Evolutionary conservation across 768 basidiomycete genomes (phyloP).

Genomic region (Tulasnella sp.): DNA sequence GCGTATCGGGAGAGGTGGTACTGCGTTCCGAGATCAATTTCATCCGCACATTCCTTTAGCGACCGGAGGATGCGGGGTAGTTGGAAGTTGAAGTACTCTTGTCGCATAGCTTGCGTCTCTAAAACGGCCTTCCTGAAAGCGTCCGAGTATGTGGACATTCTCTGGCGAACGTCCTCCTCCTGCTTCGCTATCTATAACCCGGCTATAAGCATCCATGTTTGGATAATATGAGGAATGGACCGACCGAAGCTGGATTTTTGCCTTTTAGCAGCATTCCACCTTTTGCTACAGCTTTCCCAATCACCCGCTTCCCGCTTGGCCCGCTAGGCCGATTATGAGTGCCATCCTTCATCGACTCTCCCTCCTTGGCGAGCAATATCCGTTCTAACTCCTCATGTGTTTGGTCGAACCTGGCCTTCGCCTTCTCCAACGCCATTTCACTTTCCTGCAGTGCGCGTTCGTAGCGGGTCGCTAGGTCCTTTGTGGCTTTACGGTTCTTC

Average conservation of each 20-base stretch:
- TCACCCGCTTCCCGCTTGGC: slow-evolving; percentile 67
- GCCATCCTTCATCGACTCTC: slow-evolving; percentile 81
- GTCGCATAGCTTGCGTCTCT: slow-evolving; percentile 84
- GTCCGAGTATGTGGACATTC: slow-evolving; percentile 84
- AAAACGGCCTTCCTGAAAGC: slow-evolving; percentile 84
- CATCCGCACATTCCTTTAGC: slow-evolving; percentile 91
- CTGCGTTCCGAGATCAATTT: slow-evolving; percentile 96
- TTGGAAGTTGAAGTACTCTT: slow-evolving; percentile 98
- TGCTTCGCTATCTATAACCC: slow-evolving; percentile 43
- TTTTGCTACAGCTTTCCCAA: slow-evolving; percentile 89
- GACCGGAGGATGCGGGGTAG: slow-evolving; percentile 86
- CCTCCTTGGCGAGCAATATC: slow-evolving; percentile 88
- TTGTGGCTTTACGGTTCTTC: slow-evolving; percentile 90
- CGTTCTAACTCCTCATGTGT: slow-evolving; percentile 94
- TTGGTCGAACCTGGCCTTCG: slow-evolving; percentile 77
- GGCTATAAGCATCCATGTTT: neutral
- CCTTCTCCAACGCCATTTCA: slow-evolving; percentile 80
- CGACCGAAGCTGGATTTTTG: slow-evolving; percentile 83
- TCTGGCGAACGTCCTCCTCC: slow-evolving; percentile 86
- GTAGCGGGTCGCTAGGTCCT: slow-evolving; percentile 83
- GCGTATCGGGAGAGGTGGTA: slow-evolving; percentile 95
- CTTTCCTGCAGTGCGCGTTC: slow-evolving; percentile 87
- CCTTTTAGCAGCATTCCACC: slow-evolving; percentile 87
- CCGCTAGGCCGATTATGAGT: slow-evolving; percentile 53
- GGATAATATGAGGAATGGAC: neutral